These are phyloP conservation scores for Tetradesmus obliquus DNA, from an alignment of 139 green algal genomes.

Conservation along the genomic window DNA sequence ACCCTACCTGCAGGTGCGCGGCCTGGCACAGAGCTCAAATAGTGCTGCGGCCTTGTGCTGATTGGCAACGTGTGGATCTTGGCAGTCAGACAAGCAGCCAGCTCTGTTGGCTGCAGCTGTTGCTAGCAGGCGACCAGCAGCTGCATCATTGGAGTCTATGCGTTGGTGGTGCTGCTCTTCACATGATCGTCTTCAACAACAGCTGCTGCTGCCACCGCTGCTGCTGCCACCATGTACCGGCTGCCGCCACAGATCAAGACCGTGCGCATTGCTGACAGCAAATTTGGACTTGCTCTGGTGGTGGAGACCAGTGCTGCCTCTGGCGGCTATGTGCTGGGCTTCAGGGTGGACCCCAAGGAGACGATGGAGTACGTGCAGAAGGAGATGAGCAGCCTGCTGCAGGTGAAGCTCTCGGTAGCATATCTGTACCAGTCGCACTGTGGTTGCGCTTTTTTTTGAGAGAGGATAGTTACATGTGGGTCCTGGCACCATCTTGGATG, in stretches of 20 bases:
- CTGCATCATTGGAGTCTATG: too few species aligned
- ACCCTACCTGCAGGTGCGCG: constrained; percentile 73
- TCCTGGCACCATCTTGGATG: too few species aligned
- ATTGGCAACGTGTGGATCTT: neutral
- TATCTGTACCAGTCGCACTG: neutral
- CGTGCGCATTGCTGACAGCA: constrained; percentile 73
- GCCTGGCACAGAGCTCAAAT: too few species aligned
- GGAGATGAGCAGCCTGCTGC: constrained; percentile 71
- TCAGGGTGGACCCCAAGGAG: constrained; percentile 74
- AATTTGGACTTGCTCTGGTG: constrained; percentile 84
- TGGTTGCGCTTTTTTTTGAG: neutral
- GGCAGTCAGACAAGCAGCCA: neutral
- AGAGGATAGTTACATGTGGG: too few species aligned
- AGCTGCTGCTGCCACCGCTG: neutral
- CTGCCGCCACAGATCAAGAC: constrained; percentile 58
- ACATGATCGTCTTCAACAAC: neutral
- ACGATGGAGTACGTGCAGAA: constrained; percentile 77
- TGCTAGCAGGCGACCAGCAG: neutral
- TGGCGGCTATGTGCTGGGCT: constrained; percentile 82
- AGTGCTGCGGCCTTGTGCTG: neutral
- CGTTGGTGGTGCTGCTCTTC: too few species aligned
- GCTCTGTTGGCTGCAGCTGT: neutral
- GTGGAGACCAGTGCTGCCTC: constrained; percentile 67
- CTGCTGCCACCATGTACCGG: neutral
- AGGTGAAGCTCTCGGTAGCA: constrained; percentile 44